phyloP scores from a whole-genome alignment of 2,329 filamentous ascomycete species.

The Talaromyces pinophilus region DNA sequence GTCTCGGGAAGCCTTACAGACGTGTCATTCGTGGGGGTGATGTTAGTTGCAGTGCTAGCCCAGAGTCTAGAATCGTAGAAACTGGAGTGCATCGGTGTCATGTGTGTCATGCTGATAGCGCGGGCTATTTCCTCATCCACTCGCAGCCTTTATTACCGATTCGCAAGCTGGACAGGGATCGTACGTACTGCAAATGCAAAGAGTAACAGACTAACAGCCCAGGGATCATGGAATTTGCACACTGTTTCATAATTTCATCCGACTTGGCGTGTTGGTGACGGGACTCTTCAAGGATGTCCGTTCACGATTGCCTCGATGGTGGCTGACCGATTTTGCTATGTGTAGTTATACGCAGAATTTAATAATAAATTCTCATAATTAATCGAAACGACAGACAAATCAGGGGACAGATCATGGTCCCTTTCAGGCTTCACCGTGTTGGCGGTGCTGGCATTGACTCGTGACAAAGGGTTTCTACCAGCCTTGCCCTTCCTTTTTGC shows the following conservation, averaged over 20 bases:
- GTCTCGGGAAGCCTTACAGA: background rate
- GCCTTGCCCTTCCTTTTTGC: conserved; percentile 3
- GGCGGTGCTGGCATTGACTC: conserved; percentile 9
- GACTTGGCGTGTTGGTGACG: background rate
- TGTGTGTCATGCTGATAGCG: background rate
- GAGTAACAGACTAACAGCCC: background rate
- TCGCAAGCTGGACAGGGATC: background rate
- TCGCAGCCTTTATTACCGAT: background rate
- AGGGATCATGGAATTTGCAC: background rate
- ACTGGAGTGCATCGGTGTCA: conserved; percentile 6
- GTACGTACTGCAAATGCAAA: background rate
- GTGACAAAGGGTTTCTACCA: conserved; percentile 8
- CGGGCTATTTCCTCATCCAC: background rate
- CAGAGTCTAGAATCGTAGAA: background rate
- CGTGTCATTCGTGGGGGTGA: background rate
- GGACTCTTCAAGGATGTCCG: background rate
- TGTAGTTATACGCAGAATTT: background rate
- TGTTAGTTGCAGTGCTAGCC: conserved; percentile 7
- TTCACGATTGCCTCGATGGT: background rate
- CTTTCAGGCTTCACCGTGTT: conserved; percentile 5
- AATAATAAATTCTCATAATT: background rate
- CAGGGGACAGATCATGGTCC: background rate
- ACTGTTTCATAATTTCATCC: background rate
- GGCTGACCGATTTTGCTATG: background rate
- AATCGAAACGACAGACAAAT: background rate